phyloP scores from a whole-genome alignment of 345 rosid species.

The Brassica rapa region DNA sequence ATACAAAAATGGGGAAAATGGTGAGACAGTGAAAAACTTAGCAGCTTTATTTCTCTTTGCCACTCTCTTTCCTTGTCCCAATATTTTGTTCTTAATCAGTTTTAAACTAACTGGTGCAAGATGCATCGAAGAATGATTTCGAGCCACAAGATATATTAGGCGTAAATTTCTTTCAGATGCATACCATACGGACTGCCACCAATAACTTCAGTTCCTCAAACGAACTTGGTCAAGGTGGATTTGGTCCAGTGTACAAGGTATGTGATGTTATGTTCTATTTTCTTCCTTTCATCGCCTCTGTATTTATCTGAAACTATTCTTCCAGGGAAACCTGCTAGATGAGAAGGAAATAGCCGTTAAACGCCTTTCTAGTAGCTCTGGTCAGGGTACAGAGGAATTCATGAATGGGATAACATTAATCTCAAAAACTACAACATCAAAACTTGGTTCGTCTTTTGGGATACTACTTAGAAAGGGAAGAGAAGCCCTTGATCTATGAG shows the following conservation, averaged over 20 bases:
- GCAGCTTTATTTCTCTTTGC: not conserved
- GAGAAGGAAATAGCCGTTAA: conserved; percentile 57
- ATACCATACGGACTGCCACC: conserved; percentile 32
- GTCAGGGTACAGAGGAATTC: conserved; percentile 55
- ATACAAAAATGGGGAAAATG: conserved; percentile 14
- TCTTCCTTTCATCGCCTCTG: not conserved
- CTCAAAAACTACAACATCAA: conserved; percentile 67
- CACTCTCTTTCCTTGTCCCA: not conserved
- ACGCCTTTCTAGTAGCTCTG: conserved; percentile 51
- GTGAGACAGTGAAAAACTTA: conserved; percentile 16
- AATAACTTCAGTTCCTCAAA: conserved; percentile 32
- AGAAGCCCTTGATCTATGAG: conserved; percentile 57
- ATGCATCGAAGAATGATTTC: conserved; percentile 13
- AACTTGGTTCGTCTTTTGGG: conserved; percentile 69
- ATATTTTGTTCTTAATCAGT: not conserved
- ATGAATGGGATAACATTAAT: conserved; percentile 46
- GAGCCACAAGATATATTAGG: conserved; percentile 25
- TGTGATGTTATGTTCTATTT: not conserved
- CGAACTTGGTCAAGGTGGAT: conserved; percentile 45
- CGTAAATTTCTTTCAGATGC: conserved; percentile 24
- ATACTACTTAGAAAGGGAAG: conserved; percentile 55
- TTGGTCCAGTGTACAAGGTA: conserved; percentile 46
- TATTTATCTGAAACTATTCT: not conserved
- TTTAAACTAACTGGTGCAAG: conserved; percentile 2
- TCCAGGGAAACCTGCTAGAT: conserved; percentile 45